These are phyloP conservation scores for Phenoliferia sp. DNA, from an alignment of 1,284 basidiomycete genomes.

Conservation along the genomic window DNA sequence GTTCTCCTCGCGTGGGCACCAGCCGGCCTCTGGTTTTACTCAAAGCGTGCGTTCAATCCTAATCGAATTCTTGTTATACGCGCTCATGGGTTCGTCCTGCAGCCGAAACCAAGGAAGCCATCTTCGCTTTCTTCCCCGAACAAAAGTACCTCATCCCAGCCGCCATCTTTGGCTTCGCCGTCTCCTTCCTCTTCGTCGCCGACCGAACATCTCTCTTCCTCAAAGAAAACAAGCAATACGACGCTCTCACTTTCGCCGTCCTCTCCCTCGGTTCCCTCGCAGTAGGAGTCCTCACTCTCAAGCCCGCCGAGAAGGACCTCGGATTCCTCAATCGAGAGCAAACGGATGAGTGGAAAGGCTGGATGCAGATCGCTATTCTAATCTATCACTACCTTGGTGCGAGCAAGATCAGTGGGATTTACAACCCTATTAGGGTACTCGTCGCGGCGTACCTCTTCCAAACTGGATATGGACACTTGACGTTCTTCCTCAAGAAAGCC, in stretches of 20 bases:
- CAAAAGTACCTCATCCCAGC: conserved; percentile 46
- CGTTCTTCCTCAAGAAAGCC: conserved; percentile 74
- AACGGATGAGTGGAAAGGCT: conserved; percentile 82
- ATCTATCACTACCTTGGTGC: conserved; percentile 85
- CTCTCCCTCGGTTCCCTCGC: conserved; percentile 55
- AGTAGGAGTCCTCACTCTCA: conserved; percentile 61
- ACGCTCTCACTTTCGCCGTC: conserved; percentile 60
- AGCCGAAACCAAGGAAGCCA: conserved; percentile 34
- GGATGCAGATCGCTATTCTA: conserved; percentile 88
- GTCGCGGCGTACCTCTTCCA: conserved; percentile 79
- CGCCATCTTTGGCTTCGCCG: conserved; percentile 59
- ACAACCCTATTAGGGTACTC: conserved; percentile 78
- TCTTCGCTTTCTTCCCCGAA: conserved; percentile 46
- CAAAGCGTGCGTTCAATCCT: conserved; percentile 38
- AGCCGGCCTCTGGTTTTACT: conserved; percentile 46
- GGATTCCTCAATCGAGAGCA: conserved; percentile 85
- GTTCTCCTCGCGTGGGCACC: conserved; percentile 57
- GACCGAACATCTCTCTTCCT: conserved; percentile 77
- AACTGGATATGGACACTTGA: conserved; percentile 46
- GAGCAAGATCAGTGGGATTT: conserved; percentile 80
- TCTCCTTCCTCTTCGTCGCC: conserved; percentile 65
- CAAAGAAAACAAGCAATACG: conserved; percentile 80
- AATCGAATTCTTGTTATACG: background rate
- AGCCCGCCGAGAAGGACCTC: conserved; percentile 66
- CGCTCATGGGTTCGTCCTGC: conserved; percentile 13